phyloP scores from a whole-genome alignment of 2,329 filamentous ascomycete species.

The Atkinsonella texensis region DNA sequence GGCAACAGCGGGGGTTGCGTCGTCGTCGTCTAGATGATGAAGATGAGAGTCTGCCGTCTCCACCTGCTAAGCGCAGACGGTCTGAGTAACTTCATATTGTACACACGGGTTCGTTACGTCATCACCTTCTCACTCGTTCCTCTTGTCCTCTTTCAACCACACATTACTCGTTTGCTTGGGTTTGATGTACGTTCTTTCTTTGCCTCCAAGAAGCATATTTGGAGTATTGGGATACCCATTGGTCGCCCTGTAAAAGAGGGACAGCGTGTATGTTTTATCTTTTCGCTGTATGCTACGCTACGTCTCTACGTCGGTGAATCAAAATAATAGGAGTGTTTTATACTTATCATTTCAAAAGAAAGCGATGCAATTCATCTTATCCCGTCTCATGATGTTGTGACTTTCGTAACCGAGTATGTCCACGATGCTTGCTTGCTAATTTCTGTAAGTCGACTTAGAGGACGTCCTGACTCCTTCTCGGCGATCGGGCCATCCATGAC shows the following conservation, averaged over 20 bases:
- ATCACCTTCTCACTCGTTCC: background rate
- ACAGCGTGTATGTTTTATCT: background rate
- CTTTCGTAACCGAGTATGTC: too few relatives aligned
- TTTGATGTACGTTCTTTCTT: background rate
- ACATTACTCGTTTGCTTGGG: background rate
- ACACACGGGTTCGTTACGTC: background rate
- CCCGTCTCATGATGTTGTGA: too few relatives aligned
- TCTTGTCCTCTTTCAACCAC: background rate
- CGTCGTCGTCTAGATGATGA: slow-evolving; percentile 11
- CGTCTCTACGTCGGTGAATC: too few relatives aligned
- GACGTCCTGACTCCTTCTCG: too few relatives aligned
- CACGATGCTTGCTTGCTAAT: too few relatives aligned
- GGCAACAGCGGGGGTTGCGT: background rate
- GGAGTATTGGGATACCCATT: slow-evolving; percentile 1
- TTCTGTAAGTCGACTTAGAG: too few relatives aligned
- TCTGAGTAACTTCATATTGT: background rate
- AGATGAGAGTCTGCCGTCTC: background rate
- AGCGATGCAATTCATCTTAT: too few relatives aligned
- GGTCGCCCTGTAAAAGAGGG: background rate
- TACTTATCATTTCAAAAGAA: too few relatives aligned
- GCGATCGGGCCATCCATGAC: too few relatives aligned
- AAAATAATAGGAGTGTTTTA: too few relatives aligned
- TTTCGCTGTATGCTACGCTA: background rate
- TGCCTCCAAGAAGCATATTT: background rate
- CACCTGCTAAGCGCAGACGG: slow-evolving; percentile 1